These are phyloP conservation scores for Clonostachys solani DNA, from an alignment of 2,329 filamentous ascomycete species.

Conservation along the genomic window DNA sequence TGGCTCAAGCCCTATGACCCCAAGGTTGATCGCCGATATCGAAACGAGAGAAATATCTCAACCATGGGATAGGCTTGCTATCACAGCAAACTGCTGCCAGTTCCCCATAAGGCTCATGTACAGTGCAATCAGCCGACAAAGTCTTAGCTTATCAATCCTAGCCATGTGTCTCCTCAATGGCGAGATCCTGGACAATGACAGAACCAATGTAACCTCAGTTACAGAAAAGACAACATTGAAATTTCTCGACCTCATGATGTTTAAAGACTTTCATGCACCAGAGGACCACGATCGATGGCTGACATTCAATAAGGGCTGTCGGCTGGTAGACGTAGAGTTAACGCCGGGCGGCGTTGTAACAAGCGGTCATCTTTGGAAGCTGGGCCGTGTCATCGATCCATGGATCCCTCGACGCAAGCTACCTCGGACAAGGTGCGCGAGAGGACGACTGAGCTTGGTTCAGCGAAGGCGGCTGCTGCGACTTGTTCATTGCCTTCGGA, in stretches of 20 bases:
- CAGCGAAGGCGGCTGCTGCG: no score
- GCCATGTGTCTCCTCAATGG: not conserved
- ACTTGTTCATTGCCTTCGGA: no score
- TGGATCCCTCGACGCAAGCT: no score
- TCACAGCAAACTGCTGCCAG: not conserved
- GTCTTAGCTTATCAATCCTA: not conserved
- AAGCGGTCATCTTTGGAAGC: no score
- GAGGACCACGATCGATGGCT: not conserved
- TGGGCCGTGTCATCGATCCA: no score
- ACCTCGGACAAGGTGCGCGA: no score
- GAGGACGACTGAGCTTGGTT: no score
- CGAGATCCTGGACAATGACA: not conserved
- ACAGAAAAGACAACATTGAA: not conserved
- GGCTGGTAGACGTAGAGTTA: not conserved
- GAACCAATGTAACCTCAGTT: not conserved
- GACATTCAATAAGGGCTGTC: not conserved
- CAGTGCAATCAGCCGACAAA: not conserved
- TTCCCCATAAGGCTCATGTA: not conserved
- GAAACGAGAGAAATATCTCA: not conserved
- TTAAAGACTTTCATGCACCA: not conserved
- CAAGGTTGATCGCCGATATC: not conserved
- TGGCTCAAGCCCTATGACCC: not conserved
- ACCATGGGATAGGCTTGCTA: not conserved
- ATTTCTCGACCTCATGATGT: not conserved
- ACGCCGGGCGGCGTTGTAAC: no score